phyloP scores from a whole-genome alignment of 106 monocot genomes.

The Acorus calamus region DNA sequence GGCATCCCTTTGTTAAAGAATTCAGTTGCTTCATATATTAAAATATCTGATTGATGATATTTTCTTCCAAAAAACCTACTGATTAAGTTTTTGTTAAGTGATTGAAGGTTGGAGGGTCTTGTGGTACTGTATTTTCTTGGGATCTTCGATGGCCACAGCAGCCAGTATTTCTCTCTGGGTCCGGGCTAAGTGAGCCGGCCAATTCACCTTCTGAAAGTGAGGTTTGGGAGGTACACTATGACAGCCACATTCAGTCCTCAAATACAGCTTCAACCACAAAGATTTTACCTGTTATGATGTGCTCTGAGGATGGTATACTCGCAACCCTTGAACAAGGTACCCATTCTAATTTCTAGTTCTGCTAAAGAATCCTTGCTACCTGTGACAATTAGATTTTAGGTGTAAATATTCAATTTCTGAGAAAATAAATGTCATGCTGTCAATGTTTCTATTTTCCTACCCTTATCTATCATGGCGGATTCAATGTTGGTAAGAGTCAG shows the following conservation, averaged over 20 bases:
- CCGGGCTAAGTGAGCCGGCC: conserved; percentile 23
- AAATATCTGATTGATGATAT: no score
- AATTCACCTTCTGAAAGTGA: conserved; percentile 67
- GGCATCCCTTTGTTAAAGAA: no score
- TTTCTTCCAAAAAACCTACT: neutral
- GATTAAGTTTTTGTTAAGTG: conserved; percentile 8
- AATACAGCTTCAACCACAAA: conserved; percentile 35
- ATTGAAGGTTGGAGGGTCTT: conserved; percentile 76
- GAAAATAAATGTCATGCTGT: no score
- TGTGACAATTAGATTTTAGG: no score
- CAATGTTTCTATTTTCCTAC: no score
- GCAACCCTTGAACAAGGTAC: conserved; percentile 76
- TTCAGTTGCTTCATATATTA: no score
- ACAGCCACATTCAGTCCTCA: conserved; percentile 40
- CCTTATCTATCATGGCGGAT: no score
- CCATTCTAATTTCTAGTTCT: neutral
- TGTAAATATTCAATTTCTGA: no score
- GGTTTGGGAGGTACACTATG: conserved; percentile 94
- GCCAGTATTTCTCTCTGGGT: conserved; percentile 66
- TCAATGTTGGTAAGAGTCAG: no score
- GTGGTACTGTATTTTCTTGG: conserved; percentile 89
- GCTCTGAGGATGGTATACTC: conserved; percentile 93
- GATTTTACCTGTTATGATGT: conserved; percentile 76
- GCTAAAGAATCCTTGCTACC: no score
- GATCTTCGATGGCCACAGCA: conserved; percentile 79